These are phyloP conservation scores for Pichia occidentalis DNA, from an alignment of 805 yeast genomes.

Conservation along the genomic window DNA sequence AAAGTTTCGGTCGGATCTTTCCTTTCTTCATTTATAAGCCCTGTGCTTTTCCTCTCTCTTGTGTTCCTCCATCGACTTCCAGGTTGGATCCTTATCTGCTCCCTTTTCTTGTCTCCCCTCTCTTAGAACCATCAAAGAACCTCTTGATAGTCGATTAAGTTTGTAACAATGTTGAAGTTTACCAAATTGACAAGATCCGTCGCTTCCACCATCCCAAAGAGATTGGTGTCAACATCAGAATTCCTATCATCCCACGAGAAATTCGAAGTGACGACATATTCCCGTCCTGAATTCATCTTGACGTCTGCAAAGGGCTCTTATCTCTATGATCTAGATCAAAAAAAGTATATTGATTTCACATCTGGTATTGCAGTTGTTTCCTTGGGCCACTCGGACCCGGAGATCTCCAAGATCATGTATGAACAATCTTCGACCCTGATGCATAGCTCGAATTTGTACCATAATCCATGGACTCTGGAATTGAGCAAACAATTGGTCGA, in stretches of 20 bases:
- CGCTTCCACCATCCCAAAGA: slow-evolving; percentile 7
- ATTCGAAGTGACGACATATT: slow-evolving; percentile 68
- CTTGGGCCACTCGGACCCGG: slow-evolving; percentile 79
- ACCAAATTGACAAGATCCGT: slow-evolving; percentile 11
- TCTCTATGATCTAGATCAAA: slow-evolving; percentile 73
- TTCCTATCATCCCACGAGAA: slow-evolving; percentile 23
- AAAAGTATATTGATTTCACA: slow-evolving; percentile 79
- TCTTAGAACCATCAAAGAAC: too few relatives aligned
- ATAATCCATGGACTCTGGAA: slow-evolving; percentile 78
- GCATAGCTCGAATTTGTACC: slow-evolving; percentile 82
- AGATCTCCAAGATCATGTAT: slow-evolving; percentile 59
- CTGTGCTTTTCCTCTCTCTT: too few relatives aligned
- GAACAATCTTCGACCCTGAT: slow-evolving; percentile 69
- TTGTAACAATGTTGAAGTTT: slow-evolving; percentile 6
- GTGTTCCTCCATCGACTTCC: too few relatives aligned
- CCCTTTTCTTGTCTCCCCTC: not conserved
- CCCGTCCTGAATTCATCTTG: slow-evolving; percentile 70
- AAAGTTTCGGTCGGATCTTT: too few relatives aligned
- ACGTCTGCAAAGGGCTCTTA: slow-evolving; percentile 77
- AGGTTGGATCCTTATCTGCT: not conserved
- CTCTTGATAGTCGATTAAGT: too few relatives aligned
- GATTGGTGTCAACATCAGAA: slow-evolving; percentile 27
- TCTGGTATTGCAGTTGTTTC: slow-evolving; percentile 98
- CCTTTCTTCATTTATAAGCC: too few relatives aligned
- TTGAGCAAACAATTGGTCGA: slow-evolving; percentile 65